These are phyloP conservation scores for Inonotus obliquus DNA, from an alignment of 1,284 basidiomycete species.

Conservation along the genomic window DNA sequence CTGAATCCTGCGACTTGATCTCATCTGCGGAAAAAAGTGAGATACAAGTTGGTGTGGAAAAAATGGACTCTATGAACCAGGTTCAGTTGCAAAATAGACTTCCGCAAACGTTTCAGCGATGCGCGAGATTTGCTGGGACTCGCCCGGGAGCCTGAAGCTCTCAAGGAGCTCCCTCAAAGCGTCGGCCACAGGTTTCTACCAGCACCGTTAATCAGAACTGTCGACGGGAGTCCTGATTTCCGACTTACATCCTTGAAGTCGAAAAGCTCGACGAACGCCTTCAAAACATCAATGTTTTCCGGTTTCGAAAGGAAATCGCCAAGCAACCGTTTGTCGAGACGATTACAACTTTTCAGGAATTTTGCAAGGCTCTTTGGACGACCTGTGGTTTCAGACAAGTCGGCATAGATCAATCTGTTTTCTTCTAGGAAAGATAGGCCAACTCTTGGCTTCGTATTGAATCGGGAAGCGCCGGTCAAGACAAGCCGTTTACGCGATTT, in stretches of 20 bases:
- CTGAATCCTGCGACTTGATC: constrained; percentile 88
- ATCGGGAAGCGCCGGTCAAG: constrained; percentile 79
- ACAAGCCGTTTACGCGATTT: constrained; percentile 89
- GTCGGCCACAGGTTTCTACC: constrained; percentile 88
- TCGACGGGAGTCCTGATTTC: not conserved
- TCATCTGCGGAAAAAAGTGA: constrained; percentile 48
- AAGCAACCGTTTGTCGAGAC: constrained; percentile 90
- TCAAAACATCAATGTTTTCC: constrained; percentile 82
- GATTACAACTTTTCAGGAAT: constrained; percentile 83
- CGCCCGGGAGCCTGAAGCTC: constrained; percentile 92
- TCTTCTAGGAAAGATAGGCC: constrained; percentile 91
- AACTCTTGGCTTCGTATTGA: constrained; percentile 94
- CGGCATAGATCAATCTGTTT: constrained; percentile 76
- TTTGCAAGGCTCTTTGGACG: constrained; percentile 65
- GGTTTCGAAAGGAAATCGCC: constrained; percentile 93
- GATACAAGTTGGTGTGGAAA: not conserved
- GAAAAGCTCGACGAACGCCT: constrained; percentile 85
- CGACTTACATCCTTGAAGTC: constrained; percentile 82
- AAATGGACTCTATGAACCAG: constrained; percentile 45
- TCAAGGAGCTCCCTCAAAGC: constrained; percentile 94
- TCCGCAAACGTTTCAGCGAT: constrained; percentile 96
- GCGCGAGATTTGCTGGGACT: constrained; percentile 89
- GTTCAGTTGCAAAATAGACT: constrained; percentile 81
- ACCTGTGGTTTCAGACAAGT: constrained; percentile 51
- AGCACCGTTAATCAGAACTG: constrained; percentile 3